Base-by-base conservation (phyloP, 345 rosid species). In the Camelina laxa region DNA sequence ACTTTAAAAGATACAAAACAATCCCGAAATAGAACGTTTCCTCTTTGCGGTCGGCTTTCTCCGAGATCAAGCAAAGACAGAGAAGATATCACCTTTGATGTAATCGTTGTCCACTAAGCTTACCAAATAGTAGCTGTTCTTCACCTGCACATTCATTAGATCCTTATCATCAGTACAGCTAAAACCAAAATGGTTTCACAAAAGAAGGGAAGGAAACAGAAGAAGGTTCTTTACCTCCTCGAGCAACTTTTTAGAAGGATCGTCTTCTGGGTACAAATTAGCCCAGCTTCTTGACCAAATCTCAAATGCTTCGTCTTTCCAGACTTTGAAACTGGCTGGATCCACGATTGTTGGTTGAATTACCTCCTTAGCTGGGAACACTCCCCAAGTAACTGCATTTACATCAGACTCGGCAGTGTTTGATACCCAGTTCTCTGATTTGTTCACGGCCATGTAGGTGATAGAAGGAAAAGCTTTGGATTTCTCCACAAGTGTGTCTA, bases 231-330 rank as follows among this genome's bases (percentile, higher is more conserved):
- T 44, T 76, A 92, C 99, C 97, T 92, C 88, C 76, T 87, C 87
- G 0, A 95, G 91, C 83, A 92, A 62, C 49, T 85, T 83, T 70
- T 75, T 81, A 13, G 97, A 82, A 7, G 84, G 73, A 61, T 89
- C 97, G 9, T 84, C 93, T 58, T 88, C 96, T 0, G 90, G 84
- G 83, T 87, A 95, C 81, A 87, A 73, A 56, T 79, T 33, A 73
- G 92, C 96, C 99, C 99, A 95, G 66, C 84, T 84, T 82, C 86
- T 86, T 45, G 97, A 79, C 98, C 99, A 95, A 59, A 89, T 90
- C 73, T 88, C 96, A n/a, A 95, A 95, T 2, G 99, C 99, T 79
- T 95, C 98, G 13, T 95, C 99, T 85, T 95, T 95, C 99, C 97
- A 95, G 60, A 90, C 89, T 72, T 70, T 64, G 80, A 95, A 95